Percentiles rank a stretch among this genome's conserved stretches.
Evolutionary conservation across 176 grass and related monocot genomes (phyloP).

Genomic region (Oryza officinalis): DNA sequence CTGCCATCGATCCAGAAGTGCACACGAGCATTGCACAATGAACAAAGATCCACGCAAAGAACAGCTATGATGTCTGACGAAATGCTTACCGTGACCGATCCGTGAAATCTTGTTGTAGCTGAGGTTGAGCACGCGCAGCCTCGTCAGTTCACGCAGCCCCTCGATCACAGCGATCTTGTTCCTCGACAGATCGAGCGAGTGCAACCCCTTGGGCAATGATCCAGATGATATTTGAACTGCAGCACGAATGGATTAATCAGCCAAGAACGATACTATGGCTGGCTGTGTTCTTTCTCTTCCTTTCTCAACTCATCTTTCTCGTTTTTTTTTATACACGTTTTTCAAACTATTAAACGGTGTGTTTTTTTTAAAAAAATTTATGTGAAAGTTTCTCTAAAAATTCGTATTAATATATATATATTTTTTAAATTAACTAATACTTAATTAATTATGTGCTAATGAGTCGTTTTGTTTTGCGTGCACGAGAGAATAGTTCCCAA

Average conservation of each 20-base stretch:
- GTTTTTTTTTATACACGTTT: no score
- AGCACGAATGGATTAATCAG: background rate
- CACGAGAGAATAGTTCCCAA: no score
- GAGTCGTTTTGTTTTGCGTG: no score
- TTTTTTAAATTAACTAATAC: no score
- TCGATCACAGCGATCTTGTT: slow-evolving; percentile 83
- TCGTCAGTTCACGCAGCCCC: slow-evolving; percentile 82
- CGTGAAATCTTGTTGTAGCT: slow-evolving; percentile 89
- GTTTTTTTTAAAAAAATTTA: no score
- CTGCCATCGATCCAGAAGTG: slow-evolving; percentile 22
- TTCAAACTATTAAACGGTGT: no score
- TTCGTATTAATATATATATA: no score
- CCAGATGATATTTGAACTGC: slow-evolving; percentile 64
- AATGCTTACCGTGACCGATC: slow-evolving; percentile 76
- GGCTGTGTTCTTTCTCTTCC: no score
- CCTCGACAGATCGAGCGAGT: slow-evolving; percentile 80
- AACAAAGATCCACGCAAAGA: slow-evolving; percentile 23
- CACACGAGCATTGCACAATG: slow-evolving; percentile 7
- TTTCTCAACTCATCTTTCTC: no score
- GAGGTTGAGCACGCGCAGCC: slow-evolving; percentile 79
- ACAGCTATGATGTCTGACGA: background rate
- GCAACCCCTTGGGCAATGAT: slow-evolving; percentile 75
- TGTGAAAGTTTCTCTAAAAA: no score
- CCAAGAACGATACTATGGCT: background rate
- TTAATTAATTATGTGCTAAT: no score